phyloP scores from a whole-genome alignment of 1,139 yeast species.

The Citeromyces siamensis region DNA sequence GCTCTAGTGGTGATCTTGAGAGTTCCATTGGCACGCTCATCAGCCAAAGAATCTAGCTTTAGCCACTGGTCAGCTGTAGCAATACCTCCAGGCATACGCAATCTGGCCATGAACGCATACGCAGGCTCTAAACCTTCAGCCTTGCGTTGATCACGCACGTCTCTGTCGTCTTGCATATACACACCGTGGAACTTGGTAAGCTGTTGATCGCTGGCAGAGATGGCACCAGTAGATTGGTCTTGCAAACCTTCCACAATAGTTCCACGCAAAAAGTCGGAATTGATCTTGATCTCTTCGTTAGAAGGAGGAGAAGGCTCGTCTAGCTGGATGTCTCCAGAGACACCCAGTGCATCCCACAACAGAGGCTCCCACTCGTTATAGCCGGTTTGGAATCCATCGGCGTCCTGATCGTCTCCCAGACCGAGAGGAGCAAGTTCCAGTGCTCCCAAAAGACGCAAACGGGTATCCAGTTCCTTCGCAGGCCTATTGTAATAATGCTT shows the following conservation, averaged over 20 bases:
- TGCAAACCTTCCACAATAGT: conserved; percentile 79
- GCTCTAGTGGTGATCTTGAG: conserved; percentile 94
- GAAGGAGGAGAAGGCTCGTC: conserved; percentile 96
- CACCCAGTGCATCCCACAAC: conserved; percentile 85
- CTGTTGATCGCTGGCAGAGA: conserved; percentile 88
- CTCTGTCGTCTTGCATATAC: conserved; percentile 98
- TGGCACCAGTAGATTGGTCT: conserved; percentile 84
- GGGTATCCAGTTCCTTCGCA: conserved; percentile 56
- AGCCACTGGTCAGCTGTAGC: conserved; percentile 87
- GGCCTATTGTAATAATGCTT: conserved; percentile 91
- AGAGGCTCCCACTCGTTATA: conserved; percentile 78
- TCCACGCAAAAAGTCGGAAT: conserved; percentile 82
- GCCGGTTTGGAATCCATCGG: conserved; percentile 89
- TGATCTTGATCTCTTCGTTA: conserved; percentile 89
- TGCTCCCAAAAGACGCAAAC: conserved; percentile 62
- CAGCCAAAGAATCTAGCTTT: conserved; percentile 72
- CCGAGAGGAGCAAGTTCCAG: conserved; percentile 65
- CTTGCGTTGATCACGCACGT: conserved; percentile 85
- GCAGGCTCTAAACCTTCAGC: conserved; percentile 92
- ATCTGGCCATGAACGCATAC: conserved; percentile 92
- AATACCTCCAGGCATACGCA: conserved; percentile 88
- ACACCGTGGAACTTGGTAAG: conserved; percentile 96
- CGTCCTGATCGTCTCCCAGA: conserved; percentile 94
- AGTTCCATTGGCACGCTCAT: conserved; percentile 83
- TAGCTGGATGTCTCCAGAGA: conserved; percentile 56